Evolutionary conservation across 1,139 yeast species (phyloP).

Genomic region (Blastobotrys proliferans): DNA sequence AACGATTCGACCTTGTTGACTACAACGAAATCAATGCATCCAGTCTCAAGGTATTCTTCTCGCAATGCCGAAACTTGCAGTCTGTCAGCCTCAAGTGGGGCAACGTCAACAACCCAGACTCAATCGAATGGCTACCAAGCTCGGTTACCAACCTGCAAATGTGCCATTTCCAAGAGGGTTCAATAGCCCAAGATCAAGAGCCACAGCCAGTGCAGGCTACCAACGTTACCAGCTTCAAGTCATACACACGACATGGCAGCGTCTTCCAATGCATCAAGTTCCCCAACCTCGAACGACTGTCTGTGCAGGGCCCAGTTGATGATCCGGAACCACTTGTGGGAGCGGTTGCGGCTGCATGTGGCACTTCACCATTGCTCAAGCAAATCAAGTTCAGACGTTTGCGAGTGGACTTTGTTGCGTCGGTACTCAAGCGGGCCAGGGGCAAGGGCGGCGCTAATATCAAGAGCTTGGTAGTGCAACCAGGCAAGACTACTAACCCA

Average conservation of each 20-base stretch:
- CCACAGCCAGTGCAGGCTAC: constrained; percentile 5
- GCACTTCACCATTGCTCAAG: constrained; percentile 9
- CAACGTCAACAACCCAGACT: constrained; percentile 11
- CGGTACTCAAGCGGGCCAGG: constrained; percentile 3
- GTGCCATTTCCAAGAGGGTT: constrained; percentile 12
- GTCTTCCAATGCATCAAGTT: constrained; percentile 13
- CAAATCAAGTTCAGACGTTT: constrained; percentile 16
- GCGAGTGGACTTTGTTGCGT: constrained; percentile 14
- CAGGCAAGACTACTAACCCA: constrained; percentile 9
- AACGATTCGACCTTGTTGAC: constrained; percentile 16
- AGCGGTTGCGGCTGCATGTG: constrained; percentile 12
- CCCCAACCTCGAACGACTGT: constrained; percentile 16
- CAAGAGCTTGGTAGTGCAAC: constrained; percentile 14
- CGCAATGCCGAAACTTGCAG: constrained; percentile 11
- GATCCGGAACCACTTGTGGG: constrained; percentile 12
- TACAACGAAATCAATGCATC: constrained; percentile 12
- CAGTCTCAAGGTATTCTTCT: constrained; percentile 10
- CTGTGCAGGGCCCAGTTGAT: constrained; percentile 17
- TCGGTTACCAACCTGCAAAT: constrained; percentile 15
- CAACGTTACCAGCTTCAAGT: constrained; percentile 16
- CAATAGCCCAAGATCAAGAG: not conserved
- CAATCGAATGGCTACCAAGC: constrained; percentile 16
- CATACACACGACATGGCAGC: constrained; percentile 14
- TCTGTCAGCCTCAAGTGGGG: constrained; percentile 16
- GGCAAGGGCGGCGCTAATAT: not conserved